Evolutionary conservation across 2,329 filamentous ascomycete species (phyloP), one percentile per base, ranked within the genome.

Genomic region (Achaetomium macrosporum): DNA sequence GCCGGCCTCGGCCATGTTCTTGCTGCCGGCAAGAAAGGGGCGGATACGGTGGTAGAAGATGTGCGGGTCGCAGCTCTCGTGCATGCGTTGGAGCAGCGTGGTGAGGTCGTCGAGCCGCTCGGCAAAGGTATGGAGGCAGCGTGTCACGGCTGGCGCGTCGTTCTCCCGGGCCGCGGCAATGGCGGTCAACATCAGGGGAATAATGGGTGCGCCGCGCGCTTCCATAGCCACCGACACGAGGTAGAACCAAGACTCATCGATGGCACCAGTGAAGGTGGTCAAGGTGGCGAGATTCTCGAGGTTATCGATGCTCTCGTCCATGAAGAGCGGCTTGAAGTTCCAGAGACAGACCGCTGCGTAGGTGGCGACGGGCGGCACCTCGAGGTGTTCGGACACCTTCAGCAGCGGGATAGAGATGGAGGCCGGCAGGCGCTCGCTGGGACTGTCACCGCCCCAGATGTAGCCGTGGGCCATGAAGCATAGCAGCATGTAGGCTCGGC

Each of bases 171-270:
- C 91, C 35, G 91, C 91, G 48, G 81, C 76, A 53, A 99, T 91
- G 43, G 93, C 93, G 39, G 84, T 79, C 40, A 99, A 76, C 89
- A 96, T 96, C 54, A 96, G 73, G 0, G 90, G 84, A 49, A 99
- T 84, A 53, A 91, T 87, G 3, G 90, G 88, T 0, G 85, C 93
- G 25, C 90, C 92, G 51, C 90, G 85, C 50, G 91, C 90, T 71
- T 99, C 93, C 59, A 99, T 96, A 57, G 92, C 93, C 3, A 96
- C 88, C 0, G 90, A 96, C 48, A 97, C 83, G 12, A 99, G 78
- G 68, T 97, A 99, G 68, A 99, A 99, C 93, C 93, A 99, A 57
- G 93, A 96, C 72, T 99, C 93, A 66, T 99, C 93, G 51, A 95
- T 76, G 8, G 90, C 91, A 47, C 93, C 93, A 15, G 93, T 97